phyloP scores from a whole-genome alignment of 2,329 filamentous ascomycete species.

The Colletotrichum eleusines region DNA sequence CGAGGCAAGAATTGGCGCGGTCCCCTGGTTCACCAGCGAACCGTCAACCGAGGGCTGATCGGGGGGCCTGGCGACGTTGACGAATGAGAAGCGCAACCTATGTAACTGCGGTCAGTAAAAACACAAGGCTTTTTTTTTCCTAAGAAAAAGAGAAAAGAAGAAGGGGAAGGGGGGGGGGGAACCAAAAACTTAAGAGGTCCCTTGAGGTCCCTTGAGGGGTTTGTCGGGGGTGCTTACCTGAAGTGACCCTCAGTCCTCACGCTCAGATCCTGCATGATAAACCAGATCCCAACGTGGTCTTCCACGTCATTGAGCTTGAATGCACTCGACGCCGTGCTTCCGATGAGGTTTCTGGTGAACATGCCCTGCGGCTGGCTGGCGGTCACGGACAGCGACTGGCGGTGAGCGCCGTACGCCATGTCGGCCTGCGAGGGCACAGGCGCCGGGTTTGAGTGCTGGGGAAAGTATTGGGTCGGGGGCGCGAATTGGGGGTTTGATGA shows the following conservation, averaged over 20 bases:
- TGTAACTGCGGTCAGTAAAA: slow-evolving; percentile 1
- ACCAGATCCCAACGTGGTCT: slow-evolving; percentile 92
- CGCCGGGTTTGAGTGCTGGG: slow-evolving; percentile 49
- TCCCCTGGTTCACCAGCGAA: slow-evolving; percentile 75
- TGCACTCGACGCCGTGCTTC: slow-evolving; percentile 89
- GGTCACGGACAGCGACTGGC: slow-evolving; percentile 50
- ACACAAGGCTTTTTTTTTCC: too few relatives aligned
- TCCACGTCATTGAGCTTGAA: slow-evolving; percentile 84
- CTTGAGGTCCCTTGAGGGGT: too few relatives aligned
- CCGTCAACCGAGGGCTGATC: slow-evolving; percentile 50
- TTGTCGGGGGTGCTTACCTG: slow-evolving; percentile 68
- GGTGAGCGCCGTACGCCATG: slow-evolving; percentile 45
- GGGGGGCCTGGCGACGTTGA: slow-evolving; percentile 71
- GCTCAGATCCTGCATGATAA: slow-evolving; percentile 94
- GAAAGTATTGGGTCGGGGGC: slow-evolving; percentile 54
- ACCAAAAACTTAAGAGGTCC: too few relatives aligned
- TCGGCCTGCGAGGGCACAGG: slow-evolving; percentile 47
- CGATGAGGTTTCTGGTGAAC: slow-evolving; percentile 96
- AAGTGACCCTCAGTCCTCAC: slow-evolving; percentile 94
- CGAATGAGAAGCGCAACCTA: slow-evolving; percentile 78
- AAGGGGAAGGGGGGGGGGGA: too few relatives aligned
- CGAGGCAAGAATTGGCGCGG: slow-evolving; percentile 84
- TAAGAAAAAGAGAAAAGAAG: too few relatives aligned
- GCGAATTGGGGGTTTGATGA: slow-evolving; percentile 50
- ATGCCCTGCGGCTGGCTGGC: slow-evolving; percentile 77